Evolutionary conservation across 805 yeast genomes (phyloP).

Genomic region (Lipomyces anomalus): DNA sequence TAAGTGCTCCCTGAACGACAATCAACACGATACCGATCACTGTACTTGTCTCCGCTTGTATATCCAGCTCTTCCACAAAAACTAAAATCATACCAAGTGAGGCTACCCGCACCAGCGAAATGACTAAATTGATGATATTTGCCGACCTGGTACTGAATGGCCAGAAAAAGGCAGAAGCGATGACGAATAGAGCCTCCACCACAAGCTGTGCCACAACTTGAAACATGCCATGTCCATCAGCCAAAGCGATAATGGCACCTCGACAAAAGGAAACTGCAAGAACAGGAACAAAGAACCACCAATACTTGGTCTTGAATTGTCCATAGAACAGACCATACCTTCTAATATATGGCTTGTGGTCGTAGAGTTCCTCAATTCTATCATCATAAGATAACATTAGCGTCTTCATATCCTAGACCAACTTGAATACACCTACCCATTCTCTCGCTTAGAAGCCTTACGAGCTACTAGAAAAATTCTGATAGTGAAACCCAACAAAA

Average conservation of each 20-base stretch:
- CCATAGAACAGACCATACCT: conserved; percentile 34
- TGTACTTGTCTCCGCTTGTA: conserved; percentile 28
- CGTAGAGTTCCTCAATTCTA: conserved; percentile 26
- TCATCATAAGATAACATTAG: no score
- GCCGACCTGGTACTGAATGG: conserved; percentile 33
- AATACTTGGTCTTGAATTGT: conserved; percentile 30
- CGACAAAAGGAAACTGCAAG: conserved; percentile 28
- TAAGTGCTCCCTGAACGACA: conserved; percentile 30
- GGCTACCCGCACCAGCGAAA: conserved; percentile 29
- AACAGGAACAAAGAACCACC: conserved; percentile 33
- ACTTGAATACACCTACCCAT: no score
- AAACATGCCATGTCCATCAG: conserved; percentile 31
- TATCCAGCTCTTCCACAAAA: conserved; percentile 30
- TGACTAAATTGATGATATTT: conserved; percentile 30
- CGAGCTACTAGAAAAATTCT: conserved; percentile 29
- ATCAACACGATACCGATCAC: conserved; percentile 32
- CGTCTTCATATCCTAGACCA: no score
- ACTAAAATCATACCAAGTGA: conserved; percentile 30
- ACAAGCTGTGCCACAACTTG: conserved; percentile 34
- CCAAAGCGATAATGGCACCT: conserved; percentile 33
- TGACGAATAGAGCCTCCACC: conserved; percentile 27
- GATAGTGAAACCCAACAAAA: conserved; percentile 26
- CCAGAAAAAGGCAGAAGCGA: conserved; percentile 21
- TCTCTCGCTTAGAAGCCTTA: no score
- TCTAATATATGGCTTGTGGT: conserved; percentile 31